Conservation (phyloP, 2,329 filamentous ascomycete species). For the Nigrospora oryzae region DNA sequence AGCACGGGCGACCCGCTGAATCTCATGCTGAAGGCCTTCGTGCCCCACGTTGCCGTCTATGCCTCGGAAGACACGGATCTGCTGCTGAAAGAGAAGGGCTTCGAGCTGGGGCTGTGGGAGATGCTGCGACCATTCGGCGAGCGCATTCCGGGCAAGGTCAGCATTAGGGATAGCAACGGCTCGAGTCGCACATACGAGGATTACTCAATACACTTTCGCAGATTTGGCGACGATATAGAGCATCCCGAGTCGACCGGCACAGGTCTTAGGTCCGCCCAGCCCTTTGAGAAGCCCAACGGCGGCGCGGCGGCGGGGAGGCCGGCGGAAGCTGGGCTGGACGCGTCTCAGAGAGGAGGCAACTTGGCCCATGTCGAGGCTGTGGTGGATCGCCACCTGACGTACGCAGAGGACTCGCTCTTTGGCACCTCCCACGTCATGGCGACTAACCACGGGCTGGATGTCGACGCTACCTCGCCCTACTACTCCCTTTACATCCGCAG, state of each 20-base stretch:
- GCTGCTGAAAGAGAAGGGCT: conserved; percentile 74
- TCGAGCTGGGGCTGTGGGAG: conserved; percentile 73
- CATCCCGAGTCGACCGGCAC: conserved; percentile 32
- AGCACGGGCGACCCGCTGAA: conserved; percentile 47
- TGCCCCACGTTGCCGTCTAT: conserved; percentile 80
- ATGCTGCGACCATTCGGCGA: conserved; percentile 88
- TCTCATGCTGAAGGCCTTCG: conserved; percentile 75
- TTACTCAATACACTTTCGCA: conserved; percentile 79
- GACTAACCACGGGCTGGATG: conserved; percentile 31
- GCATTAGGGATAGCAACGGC: conserved; percentile 83
- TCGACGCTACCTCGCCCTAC: conserved; percentile 61
- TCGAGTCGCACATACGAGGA: conserved; percentile 78
- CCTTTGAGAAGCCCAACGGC: conserved; percentile 12
- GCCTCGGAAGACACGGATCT: conserved; percentile 81
- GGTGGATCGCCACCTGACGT: conserved; percentile 69
- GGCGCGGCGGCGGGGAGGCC: conserved; percentile 1
- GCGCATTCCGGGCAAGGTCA: conserved; percentile 76
- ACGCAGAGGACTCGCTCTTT: conserved; percentile 56
- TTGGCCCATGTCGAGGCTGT: conserved; percentile 69
- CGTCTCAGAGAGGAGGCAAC: conserved; percentile 24
- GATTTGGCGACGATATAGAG: conserved; percentile 53
- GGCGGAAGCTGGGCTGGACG: not conserved
- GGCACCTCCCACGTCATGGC: conserved; percentile 26
- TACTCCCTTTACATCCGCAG: conserved; percentile 80
- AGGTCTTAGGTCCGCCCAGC: conserved; percentile 20